phyloP scores from a whole-genome alignment of 805 yeast species.

The Hanseniaspora mollemarum region DNA sequence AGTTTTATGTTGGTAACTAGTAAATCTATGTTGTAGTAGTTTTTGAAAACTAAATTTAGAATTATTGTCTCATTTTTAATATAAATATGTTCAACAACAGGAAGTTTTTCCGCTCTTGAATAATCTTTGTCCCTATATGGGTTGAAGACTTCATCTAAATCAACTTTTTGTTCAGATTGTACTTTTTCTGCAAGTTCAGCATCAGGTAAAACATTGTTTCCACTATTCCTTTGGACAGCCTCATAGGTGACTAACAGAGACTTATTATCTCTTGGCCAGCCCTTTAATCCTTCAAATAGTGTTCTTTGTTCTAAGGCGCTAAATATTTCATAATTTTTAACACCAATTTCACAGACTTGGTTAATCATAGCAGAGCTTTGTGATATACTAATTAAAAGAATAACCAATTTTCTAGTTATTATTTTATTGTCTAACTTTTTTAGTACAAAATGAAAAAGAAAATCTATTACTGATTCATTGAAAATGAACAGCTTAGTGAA shows the following conservation, averaged over 20 bases:
- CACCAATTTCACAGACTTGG: background rate
- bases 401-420: background rate
- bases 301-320: background rate
- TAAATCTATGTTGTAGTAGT: constrained; percentile 22
- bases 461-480: background rate
- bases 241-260: background rate
- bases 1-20: background rate
- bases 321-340: background rate
- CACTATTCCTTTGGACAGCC: background rate
- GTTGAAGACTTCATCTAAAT: constrained; percentile 7
- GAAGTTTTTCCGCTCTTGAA: background rate
- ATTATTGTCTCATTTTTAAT: background rate
- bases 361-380: background rate
- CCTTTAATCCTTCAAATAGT: background rate
- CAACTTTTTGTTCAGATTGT: background rate
- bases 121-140: constrained; percentile 5
- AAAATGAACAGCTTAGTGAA: background rate
- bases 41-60: constrained; percentile 14
- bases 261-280: background rate
- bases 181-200: background rate
- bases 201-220: background rate
- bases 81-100: background rate
- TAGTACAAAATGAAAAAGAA: background rate
- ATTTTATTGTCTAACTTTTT: background rate
- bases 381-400: background rate